Conservation (phyloP, 257 asterid species). For the Pogostemon cablin region DNA sequence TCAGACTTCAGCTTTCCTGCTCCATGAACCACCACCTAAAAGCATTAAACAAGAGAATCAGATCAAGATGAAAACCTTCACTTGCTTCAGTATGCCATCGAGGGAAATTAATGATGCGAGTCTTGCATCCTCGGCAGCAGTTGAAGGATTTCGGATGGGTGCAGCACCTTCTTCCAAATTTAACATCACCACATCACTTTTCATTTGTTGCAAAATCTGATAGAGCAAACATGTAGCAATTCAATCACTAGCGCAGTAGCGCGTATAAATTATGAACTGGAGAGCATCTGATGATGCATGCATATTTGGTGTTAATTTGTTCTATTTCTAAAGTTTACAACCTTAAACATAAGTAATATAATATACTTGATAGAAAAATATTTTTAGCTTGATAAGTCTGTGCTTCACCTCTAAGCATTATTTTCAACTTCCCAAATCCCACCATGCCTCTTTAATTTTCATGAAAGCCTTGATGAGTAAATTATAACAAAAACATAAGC, state of each 20-base stretch:
- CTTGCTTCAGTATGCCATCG: conserved; percentile 88
- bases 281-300: conserved; percentile 21
- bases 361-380: neutral
- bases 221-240: conserved; percentile 27
- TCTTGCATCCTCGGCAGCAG: conserved; percentile 98
- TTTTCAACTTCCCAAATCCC: too few relatives aligned
- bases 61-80: conserved; percentile 61
- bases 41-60: conserved; percentile 4
- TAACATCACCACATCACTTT: conserved; percentile 69
- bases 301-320: neutral
- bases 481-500: too few relatives aligned
- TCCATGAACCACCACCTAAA: conserved; percentile 26
- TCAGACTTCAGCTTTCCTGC: conserved; percentile 27
- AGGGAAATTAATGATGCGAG: conserved; percentile 93
- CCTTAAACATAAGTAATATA: conserved; percentile 17
- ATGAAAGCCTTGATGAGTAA: too few relatives aligned
- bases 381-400: neutral
- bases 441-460: too few relatives aligned
- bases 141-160: conserved; percentile 86
- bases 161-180: conserved; percentile 75
- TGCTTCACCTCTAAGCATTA: neutral
- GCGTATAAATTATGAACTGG: neutral
- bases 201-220: conserved; percentile 95
- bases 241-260: neutral
- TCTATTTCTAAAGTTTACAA: conserved; percentile 13